Evolutionary conservation across 1,284 basidiomycete genomes (phyloP), one percentile per base, ranked within the genome.

Genomic region (Laetiporus sulphureus): DNA sequence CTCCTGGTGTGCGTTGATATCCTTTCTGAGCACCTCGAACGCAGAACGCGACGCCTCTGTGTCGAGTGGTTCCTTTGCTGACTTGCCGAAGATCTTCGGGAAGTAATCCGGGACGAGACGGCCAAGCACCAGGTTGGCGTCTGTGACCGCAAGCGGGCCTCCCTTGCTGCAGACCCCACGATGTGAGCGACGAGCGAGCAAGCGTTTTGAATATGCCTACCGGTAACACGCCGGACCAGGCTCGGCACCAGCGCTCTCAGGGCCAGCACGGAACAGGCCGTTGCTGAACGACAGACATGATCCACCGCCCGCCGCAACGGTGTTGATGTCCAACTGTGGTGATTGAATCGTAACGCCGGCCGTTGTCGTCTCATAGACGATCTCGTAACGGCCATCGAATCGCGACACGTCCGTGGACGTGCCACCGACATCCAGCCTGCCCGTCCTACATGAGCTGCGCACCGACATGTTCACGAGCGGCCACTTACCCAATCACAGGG

Each of bases 351-450:
- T 85, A 10, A 95, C 83, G 0, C 91, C 91, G 0, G 92, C 92
- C 0, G 92, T 91, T 0, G 87, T 91, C 0, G 92, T 91, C 62
- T 97, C 92, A 59, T 90, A 91, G 0, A 92, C 86, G 19, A 84
- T 74, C 60, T 95, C 91, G 58, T 90, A 94, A 20, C 80, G 70
- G 0, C 91, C 91, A 19, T 82, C 85, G 57, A 82, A 95, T 8
- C 92, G 75, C 3, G 89, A 91, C 0, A 96, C 91, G 55, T 96
- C 92, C 0, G 91, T 94, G 0, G 82, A 86, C 0, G 92, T 96
- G 0, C 92, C 92, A 4, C 91, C 91, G 46, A 82, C 83, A 53
- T 91, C 87, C 41, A 87, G 60, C 2, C 82, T 85, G 37, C 23
- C n/a, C 16, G 12, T 12, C 12, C 6, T 23, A 39, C 18, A 8